Evolutionary conservation across 768 basidiomycete genomes (phyloP).

Genomic region (Tricholoma hemisulphureum): DNA sequence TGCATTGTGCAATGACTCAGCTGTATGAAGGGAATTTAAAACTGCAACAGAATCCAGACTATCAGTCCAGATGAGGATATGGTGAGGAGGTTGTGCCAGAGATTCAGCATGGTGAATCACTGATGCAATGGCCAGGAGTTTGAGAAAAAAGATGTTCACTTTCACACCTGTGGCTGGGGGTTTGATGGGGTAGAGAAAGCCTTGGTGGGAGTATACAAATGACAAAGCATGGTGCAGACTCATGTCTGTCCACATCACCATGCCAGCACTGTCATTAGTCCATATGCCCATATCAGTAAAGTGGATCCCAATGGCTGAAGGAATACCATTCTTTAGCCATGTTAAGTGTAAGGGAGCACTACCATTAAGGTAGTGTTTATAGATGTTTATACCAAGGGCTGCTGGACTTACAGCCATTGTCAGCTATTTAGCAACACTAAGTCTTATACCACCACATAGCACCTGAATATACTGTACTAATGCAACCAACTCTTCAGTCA

Average conservation of each 20-base stretch:
- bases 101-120: slow-evolving; percentile 5
- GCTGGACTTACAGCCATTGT: too few species aligned
- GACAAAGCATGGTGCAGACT: not conserved
- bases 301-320: not conserved
- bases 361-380: too few species aligned
- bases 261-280: not conserved
- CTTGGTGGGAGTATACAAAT: not conserved
- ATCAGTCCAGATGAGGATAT: slow-evolving; percentile 15
- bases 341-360: too few species aligned
- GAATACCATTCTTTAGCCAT: not conserved
- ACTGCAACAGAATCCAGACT: slow-evolving; percentile 15
- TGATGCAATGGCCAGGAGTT: slow-evolving; percentile 5
- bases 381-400: too few species aligned
- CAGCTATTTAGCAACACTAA: too few species aligned
- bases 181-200: not conserved
- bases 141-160: slow-evolving; percentile 4
- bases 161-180: not conserved
- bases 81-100: slow-evolving; percentile 7
- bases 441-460: too few species aligned
- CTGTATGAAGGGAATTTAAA: slow-evolving; percentile 9
- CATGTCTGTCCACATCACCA: slow-evolving; percentile 1
- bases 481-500: too few species aligned
- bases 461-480: too few species aligned
- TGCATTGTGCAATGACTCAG: slow-evolving; percentile 4
- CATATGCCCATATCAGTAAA: not conserved